Evolutionary conservation across 1,284 basidiomycete genomes (phyloP), one percentile per base, ranked within the genome.

Genomic region (Xerocomus nothofagi): DNA sequence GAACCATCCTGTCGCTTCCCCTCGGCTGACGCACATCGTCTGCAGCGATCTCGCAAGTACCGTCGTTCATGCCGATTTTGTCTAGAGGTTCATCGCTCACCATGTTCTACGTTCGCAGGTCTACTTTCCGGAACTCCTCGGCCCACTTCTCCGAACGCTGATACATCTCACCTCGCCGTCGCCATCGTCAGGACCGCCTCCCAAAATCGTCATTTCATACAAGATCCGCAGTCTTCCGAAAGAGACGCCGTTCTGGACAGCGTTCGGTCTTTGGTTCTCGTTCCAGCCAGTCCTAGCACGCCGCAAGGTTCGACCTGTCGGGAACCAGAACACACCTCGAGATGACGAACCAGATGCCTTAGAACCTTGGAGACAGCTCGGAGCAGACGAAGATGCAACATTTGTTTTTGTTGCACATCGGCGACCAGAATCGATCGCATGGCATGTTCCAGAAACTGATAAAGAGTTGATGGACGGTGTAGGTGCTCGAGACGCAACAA

Each of bases 191-290:
- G 46, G 29, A 2, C 50, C 45, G 0, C 47, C 62, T 0, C 49
- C 62, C 10, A 56, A 66, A 33, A 59, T 89, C 36, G 62, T 84
- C 29, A 80, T 88, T 24, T 84, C 85, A 0, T 90, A 92, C 76
- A 90, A 86, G 68, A 73, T 91, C 36, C 84, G 91, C 30, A 91
- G 87, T 53, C 72, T 91, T 33, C 56, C 76, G 2, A 91, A 91
- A 59, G 91, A 93, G 63, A 75, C 81, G 1, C 74, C 84, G 0
- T 94, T 93, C 66, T 93, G 91, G 91, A 73, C 76, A 11, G 84
- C 85, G 0, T 88, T 94, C 56, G 89, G 90, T 15, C 67, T 86
- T 1, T 94, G 89, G 90, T 94, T 93, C 69, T 65, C 74, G 8
- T 89, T 86, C 54, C 63, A 70, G 37, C 83, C 87, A 2, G 82